Evolutionary conservation across 768 basidiomycete species (phyloP).

Genomic region (Auricularia cornea): DNA sequence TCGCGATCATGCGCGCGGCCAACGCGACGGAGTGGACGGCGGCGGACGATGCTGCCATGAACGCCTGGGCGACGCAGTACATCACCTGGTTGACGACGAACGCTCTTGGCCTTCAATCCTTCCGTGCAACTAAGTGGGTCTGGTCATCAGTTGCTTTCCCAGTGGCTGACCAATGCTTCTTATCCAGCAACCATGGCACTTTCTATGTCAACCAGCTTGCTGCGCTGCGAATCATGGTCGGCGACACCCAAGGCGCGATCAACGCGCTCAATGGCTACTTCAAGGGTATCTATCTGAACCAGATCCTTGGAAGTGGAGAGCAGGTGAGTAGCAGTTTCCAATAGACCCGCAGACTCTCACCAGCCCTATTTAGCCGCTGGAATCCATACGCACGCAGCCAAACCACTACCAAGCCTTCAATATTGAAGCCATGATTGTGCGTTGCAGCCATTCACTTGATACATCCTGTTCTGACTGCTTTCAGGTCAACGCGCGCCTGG

Average conservation of each 20-base stretch:
- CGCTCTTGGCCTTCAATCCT: slow-evolving; percentile 33
- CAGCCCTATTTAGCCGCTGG: slow-evolving; percentile 40
- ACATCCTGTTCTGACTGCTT: background rate
- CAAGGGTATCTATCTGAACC: slow-evolving; percentile 36
- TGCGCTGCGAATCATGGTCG: slow-evolving; percentile 45
- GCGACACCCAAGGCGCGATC: slow-evolving; percentile 41
- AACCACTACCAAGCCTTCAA: slow-evolving; percentile 66
- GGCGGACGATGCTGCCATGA: slow-evolving; percentile 40
- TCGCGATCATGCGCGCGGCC: slow-evolving; percentile 36
- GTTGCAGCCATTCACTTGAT: slow-evolving; percentile 13
- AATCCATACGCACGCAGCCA: slow-evolving; percentile 51
- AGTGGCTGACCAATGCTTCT: too few species aligned
- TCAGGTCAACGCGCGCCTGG: slow-evolving; percentile 47
- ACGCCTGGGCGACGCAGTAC: slow-evolving; percentile 37
- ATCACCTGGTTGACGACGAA: slow-evolving; percentile 43
- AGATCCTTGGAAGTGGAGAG: slow-evolving; percentile 51
- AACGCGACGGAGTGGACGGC: slow-evolving; percentile 46
- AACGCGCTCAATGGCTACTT: slow-evolving; percentile 44
- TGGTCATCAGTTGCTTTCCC: background rate
- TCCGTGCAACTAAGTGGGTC: slow-evolving; percentile 41
- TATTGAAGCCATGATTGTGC: slow-evolving; percentile 56
- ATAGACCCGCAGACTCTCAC: background rate
- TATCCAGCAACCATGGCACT: slow-evolving; percentile 56
- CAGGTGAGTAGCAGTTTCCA: background rate
- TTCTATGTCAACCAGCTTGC: slow-evolving; percentile 57